Percentiles rank a stretch among this genome's conserved stretches.
Conservation (phyloP, 2,329 filamentous ascomycete species). For the Lachnellula cervina region DNA sequence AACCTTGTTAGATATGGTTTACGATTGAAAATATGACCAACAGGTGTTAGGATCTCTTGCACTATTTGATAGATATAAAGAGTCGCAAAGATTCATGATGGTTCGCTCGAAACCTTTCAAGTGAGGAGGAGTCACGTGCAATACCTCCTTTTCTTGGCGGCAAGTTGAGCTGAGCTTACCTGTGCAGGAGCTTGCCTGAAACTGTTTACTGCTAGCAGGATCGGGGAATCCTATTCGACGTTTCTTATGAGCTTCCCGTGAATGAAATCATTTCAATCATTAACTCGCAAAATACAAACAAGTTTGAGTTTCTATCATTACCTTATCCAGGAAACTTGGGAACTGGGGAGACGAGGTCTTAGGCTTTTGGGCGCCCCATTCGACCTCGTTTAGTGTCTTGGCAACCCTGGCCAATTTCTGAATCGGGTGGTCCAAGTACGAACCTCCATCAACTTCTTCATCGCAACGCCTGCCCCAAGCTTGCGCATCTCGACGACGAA, state of each 20-base stretch:
- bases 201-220: neutral
- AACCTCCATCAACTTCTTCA: conserved; percentile 17
- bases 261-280: too few relatives aligned
- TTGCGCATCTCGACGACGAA: conserved; percentile 13
- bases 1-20: neutral
- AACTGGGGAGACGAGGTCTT: too few relatives aligned
- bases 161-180: neutral
- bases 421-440: neutral
- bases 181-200: neutral
- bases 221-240: too few relatives aligned
- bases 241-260: too few relatives aligned
- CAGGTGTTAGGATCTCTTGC: neutral
- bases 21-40: too few relatives aligned
- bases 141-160: neutral
- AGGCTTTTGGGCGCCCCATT: too few relatives aligned
- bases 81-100: neutral
- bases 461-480: conserved; percentile 14
- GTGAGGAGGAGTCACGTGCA: neutral
- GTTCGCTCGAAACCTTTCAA: neutral
- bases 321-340: too few relatives aligned
- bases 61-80: neutral
- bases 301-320: too few relatives aligned
- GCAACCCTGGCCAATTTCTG: too few relatives aligned
- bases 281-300: too few relatives aligned
- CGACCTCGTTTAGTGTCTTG: too few relatives aligned